These are phyloP conservation scores for Alternaria burnsii DNA, from an alignment of 2,329 filamentous ascomycete species.

Conservation along the genomic window DNA sequence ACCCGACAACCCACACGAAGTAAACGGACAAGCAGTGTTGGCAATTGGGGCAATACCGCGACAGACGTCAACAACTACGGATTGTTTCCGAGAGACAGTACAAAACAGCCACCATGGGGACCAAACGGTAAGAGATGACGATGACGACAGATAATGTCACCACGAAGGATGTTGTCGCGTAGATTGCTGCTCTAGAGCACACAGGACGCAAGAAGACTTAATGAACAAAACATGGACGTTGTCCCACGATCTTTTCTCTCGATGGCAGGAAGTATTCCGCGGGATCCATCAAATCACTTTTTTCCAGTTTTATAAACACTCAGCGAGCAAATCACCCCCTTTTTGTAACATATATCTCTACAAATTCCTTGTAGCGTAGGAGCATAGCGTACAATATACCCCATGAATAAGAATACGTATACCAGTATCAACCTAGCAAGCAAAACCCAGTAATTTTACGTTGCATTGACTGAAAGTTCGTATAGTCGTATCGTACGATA, in stretches of 20 bases:
- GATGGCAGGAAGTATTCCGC: conserved; percentile 48
- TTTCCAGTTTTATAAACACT: not conserved
- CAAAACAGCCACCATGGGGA: conserved; percentile 28
- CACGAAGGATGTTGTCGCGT: not conserved
- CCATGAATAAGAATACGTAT: not conserved
- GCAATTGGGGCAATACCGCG: conserved; percentile 35
- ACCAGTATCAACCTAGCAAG: not conserved
- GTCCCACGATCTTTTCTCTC: conserved; percentile 12
- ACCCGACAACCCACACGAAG: conserved; percentile 38
- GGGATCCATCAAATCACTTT: conserved; percentile 30
- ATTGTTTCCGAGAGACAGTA: conserved; percentile 27
- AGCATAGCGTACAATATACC: conserved; percentile 5
- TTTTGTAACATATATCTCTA: conserved; percentile 8
- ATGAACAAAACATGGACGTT: conserved; percentile 6
- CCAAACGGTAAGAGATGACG: conserved; percentile 30
- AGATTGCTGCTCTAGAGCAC: conserved; percentile 1
- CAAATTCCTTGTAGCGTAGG: not conserved
- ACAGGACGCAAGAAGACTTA: conserved; percentile 14
- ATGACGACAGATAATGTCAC: conserved; percentile 3
- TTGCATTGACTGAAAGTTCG: not conserved
- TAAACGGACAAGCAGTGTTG: conserved; percentile 41
- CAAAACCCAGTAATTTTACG: not conserved
- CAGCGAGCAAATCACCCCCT: not conserved
- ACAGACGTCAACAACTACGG: conserved; percentile 18
- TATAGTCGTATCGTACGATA: not conserved